Evolutionary conservation across 192 early-diverging fungal genomes (phyloP), one percentile per base, ranked within the genome.

Genomic region (Coemansia sp.): DNA sequence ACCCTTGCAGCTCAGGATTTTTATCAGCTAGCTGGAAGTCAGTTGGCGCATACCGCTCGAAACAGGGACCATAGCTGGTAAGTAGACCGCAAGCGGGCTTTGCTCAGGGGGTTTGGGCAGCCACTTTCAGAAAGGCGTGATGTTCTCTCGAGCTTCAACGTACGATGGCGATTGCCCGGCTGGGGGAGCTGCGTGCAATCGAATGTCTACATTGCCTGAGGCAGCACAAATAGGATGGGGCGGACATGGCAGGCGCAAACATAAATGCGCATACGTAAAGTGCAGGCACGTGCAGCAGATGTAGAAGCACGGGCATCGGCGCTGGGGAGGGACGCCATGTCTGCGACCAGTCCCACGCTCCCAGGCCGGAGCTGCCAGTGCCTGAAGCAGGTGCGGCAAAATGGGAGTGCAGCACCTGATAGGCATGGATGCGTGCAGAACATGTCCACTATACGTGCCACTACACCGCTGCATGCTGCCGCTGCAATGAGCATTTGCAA

Each of bases 381-480:
- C 48, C 19, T 49, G 48, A 22, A 5, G 48, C 15, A 49, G 48
- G 15, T 8, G 41, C 41, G 41, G 41, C 48, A 49, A 21, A 49
- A 49, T 35, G 32, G 32, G 48, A 2, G 48, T 19, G 19, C n/a
- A 2, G 48, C 8, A 19, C 19, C n/a, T n/a, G 53, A 15, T 55
- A 17, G 53, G 56, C 56, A 2, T 35, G 15, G 41, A 45, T n/a
- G 56, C 39, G 35, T n/a, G 56, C 56, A 57, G 56, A 57, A 4
- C 29, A 8, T 17, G 32, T 25, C 49, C 61, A 62, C 49, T 53
- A 62, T 53, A 62, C 48, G 61, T 38, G 50, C 61, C 61, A 62
- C 61, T 62, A 52, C 50, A 62, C 61, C 61, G 22, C 61, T 5
- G 61, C 50, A 11, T 23, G 49, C 48, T 53, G 61, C 41, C 60